phyloP scores from a whole-genome alignment of 2,329 filamentous ascomycete genomes.

The Myriosclerotinia duriaeana region DNA sequence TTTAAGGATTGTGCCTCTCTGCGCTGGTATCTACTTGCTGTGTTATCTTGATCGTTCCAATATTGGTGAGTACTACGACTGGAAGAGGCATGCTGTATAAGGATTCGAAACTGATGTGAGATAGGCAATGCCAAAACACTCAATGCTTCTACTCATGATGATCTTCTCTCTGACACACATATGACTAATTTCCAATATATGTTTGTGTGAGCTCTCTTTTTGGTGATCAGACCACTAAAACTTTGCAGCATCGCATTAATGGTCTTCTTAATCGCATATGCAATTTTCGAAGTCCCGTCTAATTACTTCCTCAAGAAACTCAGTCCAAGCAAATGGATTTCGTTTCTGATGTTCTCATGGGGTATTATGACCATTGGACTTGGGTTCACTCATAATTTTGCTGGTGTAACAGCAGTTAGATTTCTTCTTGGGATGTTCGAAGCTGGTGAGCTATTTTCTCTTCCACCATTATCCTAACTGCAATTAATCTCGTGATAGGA shows the following conservation, averaged over 20 bases:
- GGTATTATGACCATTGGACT: constrained; percentile 50
- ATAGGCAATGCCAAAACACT: constrained; percentile 62
- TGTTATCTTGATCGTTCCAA: constrained; percentile 68
- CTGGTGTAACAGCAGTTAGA: constrained; percentile 47
- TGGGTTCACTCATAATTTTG: constrained; percentile 46
- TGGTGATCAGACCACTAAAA: not conserved
- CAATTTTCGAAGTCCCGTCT: constrained; percentile 51
- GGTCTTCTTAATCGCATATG: constrained; percentile 50
- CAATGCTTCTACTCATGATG: constrained; percentile 58
- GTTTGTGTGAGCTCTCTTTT: constrained; percentile 33
- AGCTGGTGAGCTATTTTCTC: constrained; percentile 42
- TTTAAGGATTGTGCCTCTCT: constrained; percentile 60
- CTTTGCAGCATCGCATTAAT: constrained; percentile 45
- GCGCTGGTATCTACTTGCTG: constrained; percentile 63
- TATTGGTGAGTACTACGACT: constrained; percentile 50
- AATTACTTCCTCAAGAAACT: constrained; percentile 52
- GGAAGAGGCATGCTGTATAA: no score
- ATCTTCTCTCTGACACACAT: constrained; percentile 60
- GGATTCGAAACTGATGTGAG: not conserved
- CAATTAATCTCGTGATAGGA: constrained; percentile 43
- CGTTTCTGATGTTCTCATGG: constrained; percentile 52
- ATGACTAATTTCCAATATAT: constrained; percentile 64
- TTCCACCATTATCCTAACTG: constrained; percentile 38
- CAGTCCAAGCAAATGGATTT: constrained; percentile 50
- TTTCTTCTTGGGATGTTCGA: constrained; percentile 53